These are phyloP conservation scores for Pseudevernia furfuracea DNA, from an alignment of 495 filamentous ascomycete genomes.

Conservation along the genomic window DNA sequence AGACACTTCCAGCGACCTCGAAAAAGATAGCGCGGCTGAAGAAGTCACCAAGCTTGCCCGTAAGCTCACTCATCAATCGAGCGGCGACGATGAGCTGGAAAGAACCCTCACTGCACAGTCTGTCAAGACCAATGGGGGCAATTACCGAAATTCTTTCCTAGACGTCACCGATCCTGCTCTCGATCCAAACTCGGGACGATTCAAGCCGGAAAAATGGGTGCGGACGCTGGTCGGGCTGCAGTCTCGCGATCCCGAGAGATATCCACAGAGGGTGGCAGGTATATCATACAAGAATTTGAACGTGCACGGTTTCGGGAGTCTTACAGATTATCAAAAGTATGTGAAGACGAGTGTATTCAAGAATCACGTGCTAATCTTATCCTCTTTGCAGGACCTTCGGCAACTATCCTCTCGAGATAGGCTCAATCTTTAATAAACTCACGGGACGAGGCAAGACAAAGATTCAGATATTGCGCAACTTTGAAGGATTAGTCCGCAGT, in stretches of 20 bases:
- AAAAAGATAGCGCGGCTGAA: constrained; percentile 33
- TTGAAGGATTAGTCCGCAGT: constrained; percentile 65
- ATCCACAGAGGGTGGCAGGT: constrained; percentile 39
- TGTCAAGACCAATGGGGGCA: constrained; percentile 32
- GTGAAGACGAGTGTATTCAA: constrained; percentile 56
- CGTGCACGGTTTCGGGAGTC: constrained; percentile 67
- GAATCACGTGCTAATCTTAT: constrained; percentile 37
- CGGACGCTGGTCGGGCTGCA: constrained; percentile 44
- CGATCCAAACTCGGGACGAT: constrained; percentile 42
- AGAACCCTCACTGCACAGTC: constrained; percentile 16
- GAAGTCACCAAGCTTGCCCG: constrained; percentile 41
- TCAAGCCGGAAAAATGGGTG: constrained; percentile 46
- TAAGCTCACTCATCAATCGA: constrained; percentile 40
- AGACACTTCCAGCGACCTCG: constrained; percentile 22
- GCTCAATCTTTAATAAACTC: constrained; percentile 34
- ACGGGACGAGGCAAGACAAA: constrained; percentile 46
- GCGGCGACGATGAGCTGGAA: background rate
- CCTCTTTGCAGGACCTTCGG: constrained; percentile 20
- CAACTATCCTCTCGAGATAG: constrained; percentile 30
- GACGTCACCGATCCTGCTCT: constrained; percentile 39
- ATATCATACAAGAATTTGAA: constrained; percentile 54
- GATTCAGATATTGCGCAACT: constrained; percentile 70
- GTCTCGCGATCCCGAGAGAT: constrained; percentile 42
- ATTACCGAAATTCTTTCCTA: constrained; percentile 41
- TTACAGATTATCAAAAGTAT: constrained; percentile 71